phyloP scores from a whole-genome alignment of 495 filamentous ascomycete genomes.

The Aspergillus leporis region DNA sequence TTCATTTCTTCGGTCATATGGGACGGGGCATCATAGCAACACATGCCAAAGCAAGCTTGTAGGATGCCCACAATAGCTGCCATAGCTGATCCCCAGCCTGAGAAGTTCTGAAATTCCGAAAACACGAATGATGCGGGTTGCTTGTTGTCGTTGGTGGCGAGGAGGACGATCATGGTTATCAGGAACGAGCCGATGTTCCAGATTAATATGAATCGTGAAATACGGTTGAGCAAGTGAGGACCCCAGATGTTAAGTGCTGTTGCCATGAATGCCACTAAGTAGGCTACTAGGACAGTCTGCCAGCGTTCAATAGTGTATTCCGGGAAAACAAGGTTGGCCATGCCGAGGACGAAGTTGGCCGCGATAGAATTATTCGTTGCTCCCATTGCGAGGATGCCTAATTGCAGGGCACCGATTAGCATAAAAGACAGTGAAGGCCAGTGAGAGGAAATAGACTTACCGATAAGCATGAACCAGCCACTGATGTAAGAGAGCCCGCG shows the following conservation, averaged over 20 bases:
- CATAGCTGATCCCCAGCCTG: constrained; percentile 53
- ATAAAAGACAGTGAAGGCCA: background rate
- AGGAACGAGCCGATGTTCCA: constrained; percentile 59
- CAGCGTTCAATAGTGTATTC: constrained; percentile 55
- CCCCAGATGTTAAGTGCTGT: constrained; percentile 51
- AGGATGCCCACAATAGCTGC: constrained; percentile 56
- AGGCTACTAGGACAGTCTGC: constrained; percentile 58
- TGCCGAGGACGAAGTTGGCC: constrained; percentile 56
- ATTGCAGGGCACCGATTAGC: background rate
- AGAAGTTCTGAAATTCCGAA: constrained; percentile 55
- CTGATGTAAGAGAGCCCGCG: constrained; percentile 50
- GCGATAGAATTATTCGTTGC: constrained; percentile 58
- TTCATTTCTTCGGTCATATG: constrained; percentile 56
- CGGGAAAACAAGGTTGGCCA: constrained; percentile 54
- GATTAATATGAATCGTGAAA: constrained; percentile 51
- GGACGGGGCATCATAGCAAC: constrained; percentile 47
- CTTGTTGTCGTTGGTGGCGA: constrained; percentile 56
- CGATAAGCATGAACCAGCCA: constrained; percentile 56
- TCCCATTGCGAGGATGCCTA: constrained; percentile 55
- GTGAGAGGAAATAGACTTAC: constrained; percentile 22
- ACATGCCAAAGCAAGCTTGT: constrained; percentile 60
- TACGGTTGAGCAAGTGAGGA: constrained; percentile 51
- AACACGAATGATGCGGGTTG: constrained; percentile 58
- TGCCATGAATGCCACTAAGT: constrained; percentile 44
- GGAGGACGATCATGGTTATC: constrained; percentile 49